Base-by-base conservation (phyloP, 202 grass and related monocot genomes). In the Cymbopogon flexuosus region DNA sequence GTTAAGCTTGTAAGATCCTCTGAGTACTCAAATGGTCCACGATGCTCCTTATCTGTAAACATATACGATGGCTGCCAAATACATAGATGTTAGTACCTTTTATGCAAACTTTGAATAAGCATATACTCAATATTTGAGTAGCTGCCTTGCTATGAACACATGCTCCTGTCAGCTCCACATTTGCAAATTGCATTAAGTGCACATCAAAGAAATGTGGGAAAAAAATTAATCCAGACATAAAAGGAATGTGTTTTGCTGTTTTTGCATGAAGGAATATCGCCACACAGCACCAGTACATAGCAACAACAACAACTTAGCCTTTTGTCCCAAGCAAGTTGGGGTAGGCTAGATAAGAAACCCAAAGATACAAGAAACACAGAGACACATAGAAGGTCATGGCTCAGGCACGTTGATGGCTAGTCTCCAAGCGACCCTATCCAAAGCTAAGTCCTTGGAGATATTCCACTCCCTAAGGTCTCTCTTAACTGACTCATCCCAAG, bases 21-120 rank as follows among this genome's bases (percentile, higher is more conserved):
- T 42, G 96, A 91, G 59, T 91, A 96, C 78, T 96, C 96, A 72
- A 99, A 96, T 81, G 96, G 93, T 73, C 93, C 96, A 68, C 89
- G 92, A 85, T 99, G 96, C 72, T 96, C 93, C 87, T 96, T 93
- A 42, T 96, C 96, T 22, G 96, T 99, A 81, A 99, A 99, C 90
- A 99, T 88, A 81, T 99, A 99, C 59, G 92, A 96, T 15, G 96
- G 96, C 92, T 98, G 87, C 75, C 76, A 91, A 83, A 68, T 71
- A 58, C 65, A 93, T 52, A 64, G n/a, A 66, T 18, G 30, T 84
- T 65, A 42, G 42, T 62, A 77, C 18, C n/a, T 77, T 70, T 13
- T 40, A 52, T 12, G 14, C 62, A 80, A 60, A 46, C 16, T 64
- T 83, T 45, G 12, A 81, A 69, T 21, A 77, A 77, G 30, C 30